Base-by-base conservation (phyloP, 169 alveolate species). In the Cryptosporidium muris region DNA sequence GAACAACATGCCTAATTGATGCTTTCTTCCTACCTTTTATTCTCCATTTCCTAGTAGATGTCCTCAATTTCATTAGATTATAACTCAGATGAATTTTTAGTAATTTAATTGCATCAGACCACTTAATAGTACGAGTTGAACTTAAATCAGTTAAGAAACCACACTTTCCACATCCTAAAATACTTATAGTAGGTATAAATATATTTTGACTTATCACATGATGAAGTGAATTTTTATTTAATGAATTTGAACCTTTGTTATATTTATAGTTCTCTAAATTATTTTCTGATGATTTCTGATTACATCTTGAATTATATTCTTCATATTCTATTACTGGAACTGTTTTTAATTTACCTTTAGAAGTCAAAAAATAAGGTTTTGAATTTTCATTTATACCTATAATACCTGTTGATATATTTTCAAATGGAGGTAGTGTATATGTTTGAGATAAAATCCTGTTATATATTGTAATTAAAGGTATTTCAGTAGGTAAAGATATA, bases 321-420 rank as follows among this genome's bases (percentile, higher is more conserved):
- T 9, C 16, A 3, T 51, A 16, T 7, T 74, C 67, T 25, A 74
- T 14, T 4, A 74, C 60, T 6, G 85, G 85, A 11, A 74, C 38
- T 58, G 54, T 58, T 9, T 74, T 74, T 9, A 74, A 64, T 36
- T 51, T 74, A 7, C 85, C 85, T 58, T 60, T 74, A 14, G 85
- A 74, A 38, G 60, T 43, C 14, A 74, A 8, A 38, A 34, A 74
- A 60, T 5, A 48, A 34, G 16, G 74, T 58, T 51, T 74, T 16
- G 38, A 60, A 5, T 11, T 16, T 16, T 60, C 38, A 60, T 60
- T 60, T 25, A 25, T 25, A 25, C 25, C 25, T 25, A 25, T 25
- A 25, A 25, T 25, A 25, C 25, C 25, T 25, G 25, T 25, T 2
- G 60, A 8, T 4, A 64, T 64, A 14, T 64, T 38, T 1, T 64